Evolutionary conservation across 768 basidiomycete genomes (phyloP).

Genomic region (Antrodiella citrinella): DNA sequence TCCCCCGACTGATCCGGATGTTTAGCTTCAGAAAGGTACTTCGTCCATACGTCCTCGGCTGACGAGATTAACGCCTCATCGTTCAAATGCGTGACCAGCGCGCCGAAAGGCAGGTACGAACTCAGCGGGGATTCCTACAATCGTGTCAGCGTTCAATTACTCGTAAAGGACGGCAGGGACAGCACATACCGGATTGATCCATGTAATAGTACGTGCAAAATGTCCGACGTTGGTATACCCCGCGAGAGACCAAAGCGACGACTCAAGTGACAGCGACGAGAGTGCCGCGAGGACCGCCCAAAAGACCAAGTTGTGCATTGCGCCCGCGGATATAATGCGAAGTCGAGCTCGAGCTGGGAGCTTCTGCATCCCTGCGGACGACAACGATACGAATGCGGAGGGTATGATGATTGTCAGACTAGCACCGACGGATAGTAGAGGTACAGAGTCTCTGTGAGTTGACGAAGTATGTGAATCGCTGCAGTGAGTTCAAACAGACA

Average conservation of each 20-base stretch:
- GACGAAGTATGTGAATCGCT: neutral
- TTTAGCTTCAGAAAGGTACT: constrained; percentile 28
- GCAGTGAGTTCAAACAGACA: too few species aligned
- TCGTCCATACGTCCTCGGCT: constrained; percentile 36
- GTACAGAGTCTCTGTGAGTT: constrained; percentile 60
- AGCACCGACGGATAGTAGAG: constrained; percentile 51
- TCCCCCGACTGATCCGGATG: neutral
- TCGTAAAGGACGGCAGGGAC: too few species aligned
- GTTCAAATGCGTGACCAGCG: constrained; percentile 58
- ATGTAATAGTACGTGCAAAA: constrained; percentile 43
- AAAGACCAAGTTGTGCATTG: constrained; percentile 68
- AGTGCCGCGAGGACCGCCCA: constrained; percentile 38
- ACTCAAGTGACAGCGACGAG: constrained; percentile 20
- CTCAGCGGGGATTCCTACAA: constrained; percentile 53
- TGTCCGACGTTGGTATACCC: constrained; percentile 48
- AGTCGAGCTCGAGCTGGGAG: constrained; percentile 36
- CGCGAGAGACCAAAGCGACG: constrained; percentile 12
- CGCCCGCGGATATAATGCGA: constrained; percentile 65
- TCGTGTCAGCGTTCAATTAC: neutral
- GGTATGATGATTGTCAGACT: constrained; percentile 60
- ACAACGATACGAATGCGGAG: constrained; percentile 65
- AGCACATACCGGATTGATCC: neutral
- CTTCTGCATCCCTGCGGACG: constrained; percentile 31
- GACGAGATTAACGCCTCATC: constrained; percentile 40
- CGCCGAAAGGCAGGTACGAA: constrained; percentile 45